Conservation (phyloP, 805 yeast genomes). For the Ogataea pignaliae region DNA sequence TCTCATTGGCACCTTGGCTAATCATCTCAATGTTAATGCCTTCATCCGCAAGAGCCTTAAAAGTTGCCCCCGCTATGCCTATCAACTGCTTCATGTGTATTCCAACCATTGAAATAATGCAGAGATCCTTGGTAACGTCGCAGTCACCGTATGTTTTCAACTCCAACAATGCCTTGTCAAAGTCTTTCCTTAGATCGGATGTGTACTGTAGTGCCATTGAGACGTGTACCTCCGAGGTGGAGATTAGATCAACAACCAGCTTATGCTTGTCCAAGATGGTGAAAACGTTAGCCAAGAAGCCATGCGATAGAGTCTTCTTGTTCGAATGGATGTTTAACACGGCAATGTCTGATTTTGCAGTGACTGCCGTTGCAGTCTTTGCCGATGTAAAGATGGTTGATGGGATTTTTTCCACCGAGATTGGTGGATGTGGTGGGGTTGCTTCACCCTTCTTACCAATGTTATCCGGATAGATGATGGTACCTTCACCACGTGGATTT, state of each 20-base stretch:
- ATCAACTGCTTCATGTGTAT: constrained; percentile 95
- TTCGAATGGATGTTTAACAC: constrained; percentile 93
- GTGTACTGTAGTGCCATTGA: constrained; percentile 93
- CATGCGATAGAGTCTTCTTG: constrained; percentile 88
- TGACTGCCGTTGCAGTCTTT: constrained; percentile 90
- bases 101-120: constrained; percentile 92
- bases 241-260: constrained; percentile 90
- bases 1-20: constrained; percentile 97
- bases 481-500: constrained; percentile 90
- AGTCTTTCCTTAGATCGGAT: constrained; percentile 48
- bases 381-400: constrained; percentile 38
- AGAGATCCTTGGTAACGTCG: constrained; percentile 81
- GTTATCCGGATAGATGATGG: constrained; percentile 90
- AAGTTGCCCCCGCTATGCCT: constrained; percentile 97
- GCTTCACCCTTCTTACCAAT: constrained; percentile 78
- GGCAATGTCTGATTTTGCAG: constrained; percentile 87
- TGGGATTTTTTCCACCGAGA: constrained; percentile 52
- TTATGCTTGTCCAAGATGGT: constrained; percentile 77
- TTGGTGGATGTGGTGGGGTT: constrained; percentile 95
- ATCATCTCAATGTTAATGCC: constrained; percentile 95
- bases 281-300: constrained; percentile 88
- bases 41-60: constrained; percentile 88
- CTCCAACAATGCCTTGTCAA: constrained; percentile 73
- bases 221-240: constrained; percentile 96
- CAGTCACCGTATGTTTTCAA: constrained; percentile 79